These are phyloP conservation scores for Nemania sp. DNA, from an alignment of 2,329 filamentous ascomycete genomes.

Conservation along the genomic window DNA sequence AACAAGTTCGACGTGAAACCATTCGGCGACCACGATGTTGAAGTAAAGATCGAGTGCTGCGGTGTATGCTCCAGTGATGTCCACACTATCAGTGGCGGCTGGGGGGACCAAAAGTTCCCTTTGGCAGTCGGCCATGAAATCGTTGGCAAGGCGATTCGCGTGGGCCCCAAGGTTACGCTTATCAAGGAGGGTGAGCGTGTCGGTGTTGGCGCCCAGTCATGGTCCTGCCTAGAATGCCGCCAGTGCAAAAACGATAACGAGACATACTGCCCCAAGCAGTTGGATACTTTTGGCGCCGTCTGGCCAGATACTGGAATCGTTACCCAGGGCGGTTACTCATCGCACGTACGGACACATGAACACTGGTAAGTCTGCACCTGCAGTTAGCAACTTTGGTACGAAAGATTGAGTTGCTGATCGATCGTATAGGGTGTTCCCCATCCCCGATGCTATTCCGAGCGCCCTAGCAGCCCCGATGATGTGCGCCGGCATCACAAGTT, in stretches of 20 bases:
- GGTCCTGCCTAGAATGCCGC: conserved; percentile 65
- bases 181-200: conserved; percentile 66
- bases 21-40: conserved; percentile 84
- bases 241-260: conserved; percentile 69
- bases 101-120: conserved; percentile 49
- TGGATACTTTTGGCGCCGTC: conserved; percentile 62
- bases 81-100: conserved; percentile 71
- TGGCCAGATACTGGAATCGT: conserved; percentile 65
- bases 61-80: conserved; percentile 75
- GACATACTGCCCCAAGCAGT: conserved; percentile 66
- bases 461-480: conserved; percentile 75
- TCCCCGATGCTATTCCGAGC: conserved; percentile 70
- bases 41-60: conserved; percentile 83
- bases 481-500: conserved; percentile 82
- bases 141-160: conserved; percentile 67
- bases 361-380: conserved; percentile 62
- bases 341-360: conserved; percentile 73
- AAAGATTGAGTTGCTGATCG: neutral
- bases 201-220: conserved; percentile 70
- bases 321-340: conserved; percentile 63
- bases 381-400: neutral
- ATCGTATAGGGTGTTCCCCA: conserved; percentile 62
- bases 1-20: conserved; percentile 81
- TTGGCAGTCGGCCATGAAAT: conserved; percentile 70
- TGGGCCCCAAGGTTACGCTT: conserved; percentile 66